A percentile compares a stretch with the other conserved stretches of the same genome.
phyloP scores from a whole-genome alignment of 2,329 filamentous ascomycete species.

The Cadophora sp. region DNA sequence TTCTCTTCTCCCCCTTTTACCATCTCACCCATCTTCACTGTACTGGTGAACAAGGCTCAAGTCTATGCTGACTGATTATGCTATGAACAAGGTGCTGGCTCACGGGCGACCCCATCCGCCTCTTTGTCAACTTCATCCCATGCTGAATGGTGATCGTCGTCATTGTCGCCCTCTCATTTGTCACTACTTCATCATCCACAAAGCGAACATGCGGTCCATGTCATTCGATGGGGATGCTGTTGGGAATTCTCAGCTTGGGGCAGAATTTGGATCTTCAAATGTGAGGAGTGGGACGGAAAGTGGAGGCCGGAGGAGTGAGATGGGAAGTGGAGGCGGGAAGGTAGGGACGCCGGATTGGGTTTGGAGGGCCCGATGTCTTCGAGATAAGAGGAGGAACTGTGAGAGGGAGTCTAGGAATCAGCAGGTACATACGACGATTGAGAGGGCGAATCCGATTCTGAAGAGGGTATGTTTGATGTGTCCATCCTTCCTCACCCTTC shows the following conservation, averaged over 20 bases:
- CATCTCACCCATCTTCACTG: not conserved
- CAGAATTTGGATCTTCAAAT: not conserved
- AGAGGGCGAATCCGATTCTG: conserved; percentile 32
- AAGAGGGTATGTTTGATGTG: conserved; percentile 35
- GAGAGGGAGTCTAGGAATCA: conserved; percentile 9
- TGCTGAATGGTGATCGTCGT: conserved; percentile 50
- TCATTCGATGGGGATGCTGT: conserved; percentile 39
- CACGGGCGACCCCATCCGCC: conserved; percentile 46
- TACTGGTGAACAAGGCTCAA: too few relatives aligned
- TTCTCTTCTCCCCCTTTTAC: not conserved
- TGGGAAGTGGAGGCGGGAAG: not conserved
- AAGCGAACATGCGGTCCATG: conserved; percentile 46
- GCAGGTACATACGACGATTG: conserved; percentile 23
- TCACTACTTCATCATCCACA: conserved; percentile 49
- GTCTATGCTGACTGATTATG: too few relatives aligned
- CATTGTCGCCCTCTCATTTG: conserved; percentile 47
- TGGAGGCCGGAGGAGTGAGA: not conserved
- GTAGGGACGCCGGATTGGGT: not conserved
- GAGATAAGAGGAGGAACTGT: conserved; percentile 21
- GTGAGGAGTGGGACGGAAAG: not conserved
- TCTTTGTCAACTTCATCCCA: conserved; percentile 51
- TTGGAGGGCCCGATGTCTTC: not conserved
- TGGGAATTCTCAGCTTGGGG: conserved; percentile 2
- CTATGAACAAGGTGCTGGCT: conserved; percentile 49
- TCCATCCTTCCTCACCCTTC: not conserved